Evolutionary conservation across 2,329 filamentous ascomycete genomes (phyloP), one percentile per base, ranked within the genome.

Genomic region (Fusarium ambrosium): DNA sequence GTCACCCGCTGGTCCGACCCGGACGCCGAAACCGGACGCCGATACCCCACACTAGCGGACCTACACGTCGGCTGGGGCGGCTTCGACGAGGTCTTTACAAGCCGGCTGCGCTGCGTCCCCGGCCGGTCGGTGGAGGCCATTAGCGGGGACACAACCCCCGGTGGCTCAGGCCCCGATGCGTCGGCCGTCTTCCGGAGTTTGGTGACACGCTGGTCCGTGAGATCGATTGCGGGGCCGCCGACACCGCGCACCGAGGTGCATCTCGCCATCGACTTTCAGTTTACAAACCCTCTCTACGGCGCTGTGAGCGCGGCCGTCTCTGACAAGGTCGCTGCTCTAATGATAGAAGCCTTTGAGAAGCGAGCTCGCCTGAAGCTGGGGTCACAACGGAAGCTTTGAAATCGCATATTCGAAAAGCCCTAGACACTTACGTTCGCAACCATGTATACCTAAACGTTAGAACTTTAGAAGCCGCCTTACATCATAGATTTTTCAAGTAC

Each of bases 321-420:
- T 74, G 93, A 94, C 36, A 95, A 94, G 84, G 91, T 98, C 73
- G 96, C 95, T 2, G 92, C 91, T 5, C 88, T 93, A 74, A 98
- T 99, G 95, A 93, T 98, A 75, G 92, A 94, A 82, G 96, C 97
- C 1, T 99, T 99, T 86, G 95, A 98, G 85, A 90, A 90, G 83
- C 89, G 94, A 79, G 95, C 97, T 7, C 86, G 86, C 80, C 86
- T 89, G 78, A 79, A 79, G 62, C 71, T 84, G 8, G 76, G 72
- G 27, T 64, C 63, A 11, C 68, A 64, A 29, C 71, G 64, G 34
- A 75, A 61, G 43, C 69, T 75, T 18, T 79, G 43, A 66, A 18
- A 36, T 29, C 39, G 9, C n/a, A 34, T 63, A 66, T 27, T n/a
- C 16, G 5, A 18, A 51, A 51, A 27, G 24, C 16, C 8, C 45